These are phyloP conservation scores for Stevia rebaudiana DNA, from an alignment of 140 eudicot species.

Conservation along the genomic window DNA sequence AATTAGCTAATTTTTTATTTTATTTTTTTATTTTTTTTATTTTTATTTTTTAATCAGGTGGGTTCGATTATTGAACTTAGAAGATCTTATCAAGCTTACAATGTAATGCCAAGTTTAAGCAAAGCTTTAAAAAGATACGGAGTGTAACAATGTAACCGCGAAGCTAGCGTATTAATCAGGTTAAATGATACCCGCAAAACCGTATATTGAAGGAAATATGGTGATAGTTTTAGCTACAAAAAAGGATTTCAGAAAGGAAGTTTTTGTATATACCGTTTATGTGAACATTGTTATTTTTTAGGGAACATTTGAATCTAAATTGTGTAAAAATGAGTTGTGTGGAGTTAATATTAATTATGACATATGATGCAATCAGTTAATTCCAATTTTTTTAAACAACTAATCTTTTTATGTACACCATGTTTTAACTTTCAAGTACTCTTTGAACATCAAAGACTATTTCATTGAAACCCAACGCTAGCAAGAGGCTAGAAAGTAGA, in stretches of 20 bases:
- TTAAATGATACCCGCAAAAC: neutral
- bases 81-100: conserved; percentile 97
- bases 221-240: neutral
- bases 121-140: conserved; percentile 83
- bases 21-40: neutral
- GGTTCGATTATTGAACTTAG: conserved; percentile 93
- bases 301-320: neutral
- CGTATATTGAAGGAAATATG: neutral
- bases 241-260: neutral
- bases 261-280: neutral
- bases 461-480: no score
- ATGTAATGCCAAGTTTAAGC: conserved; percentile 92
- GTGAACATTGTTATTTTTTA: neutral
- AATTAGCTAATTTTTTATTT: no score
- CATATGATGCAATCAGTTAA: no score
- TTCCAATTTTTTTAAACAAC: no score
- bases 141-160: conserved; percentile 29
- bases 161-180: neutral
- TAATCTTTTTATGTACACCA: no score
- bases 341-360: no score
- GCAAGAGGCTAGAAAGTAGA: no score
- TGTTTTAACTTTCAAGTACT: no score
- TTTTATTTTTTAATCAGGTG: conserved; percentile 65
- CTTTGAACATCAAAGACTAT: no score
- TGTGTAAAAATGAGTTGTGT: conserved; percentile 4